Percentiles rank a stretch among this genome's conserved stretches.
phyloP scores from a whole-genome alignment of 1,139 yeast genomes.

The Geotrichum siamense region DNA sequence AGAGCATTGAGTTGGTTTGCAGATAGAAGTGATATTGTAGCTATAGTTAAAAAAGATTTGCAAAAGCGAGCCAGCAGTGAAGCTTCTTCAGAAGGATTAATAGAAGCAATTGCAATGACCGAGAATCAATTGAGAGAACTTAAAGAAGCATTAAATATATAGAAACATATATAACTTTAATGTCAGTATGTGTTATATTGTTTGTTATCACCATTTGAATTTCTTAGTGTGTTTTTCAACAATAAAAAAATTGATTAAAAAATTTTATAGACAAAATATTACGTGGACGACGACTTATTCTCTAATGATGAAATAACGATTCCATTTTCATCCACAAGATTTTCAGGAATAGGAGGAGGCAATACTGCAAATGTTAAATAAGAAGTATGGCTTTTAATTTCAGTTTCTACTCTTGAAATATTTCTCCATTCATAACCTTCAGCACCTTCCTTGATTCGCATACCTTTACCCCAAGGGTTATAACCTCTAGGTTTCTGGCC shows the following conservation, averaged over 20 bases:
- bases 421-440: constrained; percentile 68
- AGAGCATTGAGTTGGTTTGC: constrained; percentile 80
- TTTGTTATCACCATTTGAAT: too few species aligned
- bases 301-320: constrained; percentile 15
- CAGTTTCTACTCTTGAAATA: constrained; percentile 75
- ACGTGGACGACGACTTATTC: too few species aligned
- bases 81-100: too few species aligned
- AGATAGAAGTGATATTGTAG: constrained; percentile 38
- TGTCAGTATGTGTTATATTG: too few species aligned
- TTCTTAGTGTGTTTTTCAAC: too few species aligned
- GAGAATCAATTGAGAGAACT: constrained; percentile 44
- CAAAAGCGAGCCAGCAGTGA: neutral
- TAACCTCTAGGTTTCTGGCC: constrained; percentile 49
- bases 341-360: constrained; percentile 28
- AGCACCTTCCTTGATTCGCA: constrained; percentile 82
- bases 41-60: neutral
- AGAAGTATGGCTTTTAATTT: constrained; percentile 89
- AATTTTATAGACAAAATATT: too few species aligned
- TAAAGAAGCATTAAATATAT: constrained; percentile 25
- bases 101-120: constrained; percentile 49
- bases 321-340: constrained; percentile 15
- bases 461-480: constrained; percentile 89
- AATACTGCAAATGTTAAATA: constrained; percentile 78
- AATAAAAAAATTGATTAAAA: too few species aligned
- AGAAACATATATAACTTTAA: too few species aligned